These are phyloP conservation scores for Thraustotheca clavata DNA, from an alignment of 352 stramenopile species.

Conservation along the genomic window DNA sequence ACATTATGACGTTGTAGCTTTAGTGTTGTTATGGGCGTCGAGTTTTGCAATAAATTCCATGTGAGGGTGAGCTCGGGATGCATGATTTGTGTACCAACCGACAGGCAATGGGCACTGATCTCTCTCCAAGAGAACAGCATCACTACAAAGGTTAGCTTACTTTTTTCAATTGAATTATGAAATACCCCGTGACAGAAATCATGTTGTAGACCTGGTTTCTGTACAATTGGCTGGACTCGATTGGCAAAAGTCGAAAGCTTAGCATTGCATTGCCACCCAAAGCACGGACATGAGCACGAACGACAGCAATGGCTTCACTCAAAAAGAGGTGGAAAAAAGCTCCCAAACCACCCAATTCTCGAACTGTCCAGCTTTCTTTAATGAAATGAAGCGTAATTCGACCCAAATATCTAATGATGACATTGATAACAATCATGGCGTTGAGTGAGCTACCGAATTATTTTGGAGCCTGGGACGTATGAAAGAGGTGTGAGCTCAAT, in stretches of 20 bases:
- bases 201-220: slow-evolving; percentile 90
- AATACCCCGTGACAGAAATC: slow-evolving; percentile 84
- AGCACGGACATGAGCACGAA: slow-evolving; percentile 72
- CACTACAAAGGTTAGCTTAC: background rate
- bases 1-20: too few relatives aligned
- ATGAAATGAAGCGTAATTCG: slow-evolving; percentile 87
- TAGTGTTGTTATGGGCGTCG: background rate
- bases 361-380: slow-evolving; percentile 85
- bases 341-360: slow-evolving; percentile 72
- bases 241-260: slow-evolving; percentile 77
- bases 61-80: background rate
- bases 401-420: slow-evolving; percentile 64
- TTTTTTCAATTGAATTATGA: slow-evolving; percentile 33
- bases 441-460: slow-evolving; percentile 29
- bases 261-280: slow-evolving; percentile 82
- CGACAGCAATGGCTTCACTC: slow-evolving; percentile 79
- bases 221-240: slow-evolving; percentile 81
- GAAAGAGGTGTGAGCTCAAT: slow-evolving; percentile 77
- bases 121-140: slow-evolving; percentile 15
- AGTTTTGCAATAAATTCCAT: background rate
- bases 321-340: slow-evolving; percentile 85
- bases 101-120: slow-evolving; percentile 16
- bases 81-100: slow-evolving; percentile 13
- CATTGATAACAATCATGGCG: background rate
- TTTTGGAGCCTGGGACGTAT: slow-evolving; percentile 62